Percentiles rank a stretch among this genome's conserved stretches.
Evolutionary conservation across 768 basidiomycete genomes (phyloP).

Genomic region (Hypsizygus marmoreus): DNA sequence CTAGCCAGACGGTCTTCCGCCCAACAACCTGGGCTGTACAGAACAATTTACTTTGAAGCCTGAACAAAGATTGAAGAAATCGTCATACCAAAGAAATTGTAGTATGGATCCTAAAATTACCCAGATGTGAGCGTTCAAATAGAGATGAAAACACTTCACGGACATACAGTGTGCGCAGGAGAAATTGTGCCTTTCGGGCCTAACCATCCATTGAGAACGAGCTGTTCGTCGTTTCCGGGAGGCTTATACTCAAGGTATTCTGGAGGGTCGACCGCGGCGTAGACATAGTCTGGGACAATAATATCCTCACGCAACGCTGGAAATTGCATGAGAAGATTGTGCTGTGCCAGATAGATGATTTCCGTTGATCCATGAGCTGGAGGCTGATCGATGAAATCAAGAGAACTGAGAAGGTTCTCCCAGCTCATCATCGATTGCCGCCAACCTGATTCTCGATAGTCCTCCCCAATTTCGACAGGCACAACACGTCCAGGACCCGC

Average conservation of each 20-base stretch:
- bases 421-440: constrained; percentile 76
- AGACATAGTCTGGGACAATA: constrained; percentile 86
- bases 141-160: constrained; percentile 8
- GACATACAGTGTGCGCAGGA: constrained; percentile 81
- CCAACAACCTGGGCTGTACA: constrained; percentile 88
- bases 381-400: constrained; percentile 35
- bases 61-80: constrained; percentile 9
- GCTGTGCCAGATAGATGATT: constrained; percentile 85
- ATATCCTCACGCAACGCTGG: constrained; percentile 77
- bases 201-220: constrained; percentile 79
- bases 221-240: constrained; percentile 64
- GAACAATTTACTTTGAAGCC: too few species aligned
- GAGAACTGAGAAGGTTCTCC: constrained; percentile 66
- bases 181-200: constrained; percentile 79
- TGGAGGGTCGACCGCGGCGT: constrained; percentile 53
- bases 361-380: constrained; percentile 21
- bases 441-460: constrained; percentile 85
- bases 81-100: constrained; percentile 79
- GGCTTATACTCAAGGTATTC: constrained; percentile 57
- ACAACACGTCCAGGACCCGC: constrained; percentile 84
- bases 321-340: constrained; percentile 84
- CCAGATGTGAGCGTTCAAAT: constrained; percentile 4
- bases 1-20: constrained; percentile 88
- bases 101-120: constrained; percentile 79
- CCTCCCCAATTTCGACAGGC: constrained; percentile 86